Evolutionary conservation across 2,329 filamentous ascomycete species (phyloP), one percentile per base, ranked within the genome.

Genomic region (Neoscytalidium dimidiatum): DNA sequence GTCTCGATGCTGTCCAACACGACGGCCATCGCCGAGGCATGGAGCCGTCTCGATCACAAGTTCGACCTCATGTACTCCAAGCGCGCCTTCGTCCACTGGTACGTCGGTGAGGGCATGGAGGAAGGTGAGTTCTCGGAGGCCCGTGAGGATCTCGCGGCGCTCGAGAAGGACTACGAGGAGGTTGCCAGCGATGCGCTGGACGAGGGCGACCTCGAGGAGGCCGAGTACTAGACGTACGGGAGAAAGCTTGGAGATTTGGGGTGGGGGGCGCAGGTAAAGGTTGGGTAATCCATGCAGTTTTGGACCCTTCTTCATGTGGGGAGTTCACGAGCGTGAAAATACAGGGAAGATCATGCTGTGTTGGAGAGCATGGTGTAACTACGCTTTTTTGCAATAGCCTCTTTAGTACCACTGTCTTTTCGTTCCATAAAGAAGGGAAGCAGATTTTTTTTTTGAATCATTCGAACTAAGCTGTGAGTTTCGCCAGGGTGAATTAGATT

Each of bases 61-160:
- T 99, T 99, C 85, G 95, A 99, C 78, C 92, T 99, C 80, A 99
- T 99, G 95, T 97, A 98, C 90, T 96, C 92, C 81, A 99, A 99
- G 91, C 95, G 95, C 85, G 95, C 95, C 68, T 99, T 99, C 84
- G 95, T 99, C 70, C 95, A 99, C 85, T 99, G 95, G 95, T 99
- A 98, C 77, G 95, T 99, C 78, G 95, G 95, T 85, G 95, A 98
- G 87, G 95, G 95, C 89, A 99, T 99, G 95, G 95, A 99, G 87
- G 95, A 99, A 83, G 95, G 95, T 82, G 95, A 99, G 84, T 99
- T 99, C 88, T 96, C 92, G 65, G 95, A 99, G 86, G 95, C 95
- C 70, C 94, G 95, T 81, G 95, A 99, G 85, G 95, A 99, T 84
- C 85, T 99, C 80, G 95, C 95, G 80, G 95, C 95, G 73, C 88